These are phyloP conservation scores for Pelargonium cotyledonis DNA, from an alignment of 441 rosid species.

Conservation along the genomic window DNA sequence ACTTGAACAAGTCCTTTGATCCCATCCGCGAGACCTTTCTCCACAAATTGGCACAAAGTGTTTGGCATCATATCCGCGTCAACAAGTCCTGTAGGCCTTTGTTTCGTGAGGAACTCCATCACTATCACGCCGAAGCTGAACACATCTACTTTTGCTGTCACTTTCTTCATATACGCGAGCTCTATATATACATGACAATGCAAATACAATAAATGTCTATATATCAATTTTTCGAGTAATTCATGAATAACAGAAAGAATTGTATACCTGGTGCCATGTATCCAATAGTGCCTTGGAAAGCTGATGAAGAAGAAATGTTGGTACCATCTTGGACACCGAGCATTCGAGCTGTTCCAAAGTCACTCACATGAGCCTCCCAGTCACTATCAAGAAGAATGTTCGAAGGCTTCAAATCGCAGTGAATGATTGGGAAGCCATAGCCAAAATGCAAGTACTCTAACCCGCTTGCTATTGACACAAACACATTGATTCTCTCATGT, in stretches of 20 bases:
- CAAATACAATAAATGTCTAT: too few relatives aligned
- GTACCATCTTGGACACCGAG: constrained; percentile 50
- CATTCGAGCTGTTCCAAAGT: constrained; percentile 84
- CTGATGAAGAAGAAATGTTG: constrained; percentile 41
- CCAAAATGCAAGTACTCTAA: constrained; percentile 75
- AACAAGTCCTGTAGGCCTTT: constrained; percentile 59
- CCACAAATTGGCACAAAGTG: constrained; percentile 49
- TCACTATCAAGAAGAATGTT: constrained; percentile 60
- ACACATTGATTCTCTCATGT: constrained; percentile 41
- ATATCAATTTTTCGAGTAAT: not conserved
- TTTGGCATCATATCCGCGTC: constrained; percentile 43
- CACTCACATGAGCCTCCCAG: constrained; percentile 67
- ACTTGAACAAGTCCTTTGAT: constrained; percentile 37
- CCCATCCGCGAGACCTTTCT: constrained; percentile 40
- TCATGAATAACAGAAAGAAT: not conserved
- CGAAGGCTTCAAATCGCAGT: constrained; percentile 83
- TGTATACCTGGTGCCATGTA: constrained; percentile 82
- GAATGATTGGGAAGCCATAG: constrained; percentile 61
- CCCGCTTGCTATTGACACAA: constrained; percentile 52
- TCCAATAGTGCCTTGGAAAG: constrained; percentile 80
- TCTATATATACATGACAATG: constrained; percentile 31
- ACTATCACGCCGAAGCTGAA: constrained; percentile 72
- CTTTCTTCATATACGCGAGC: constrained; percentile 72
- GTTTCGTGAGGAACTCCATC: constrained; percentile 62
- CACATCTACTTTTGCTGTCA: constrained; percentile 71